Base-by-base conservation (phyloP, 495 filamentous ascomycete genomes). In the Trichoderma orchidacearum region DNA sequence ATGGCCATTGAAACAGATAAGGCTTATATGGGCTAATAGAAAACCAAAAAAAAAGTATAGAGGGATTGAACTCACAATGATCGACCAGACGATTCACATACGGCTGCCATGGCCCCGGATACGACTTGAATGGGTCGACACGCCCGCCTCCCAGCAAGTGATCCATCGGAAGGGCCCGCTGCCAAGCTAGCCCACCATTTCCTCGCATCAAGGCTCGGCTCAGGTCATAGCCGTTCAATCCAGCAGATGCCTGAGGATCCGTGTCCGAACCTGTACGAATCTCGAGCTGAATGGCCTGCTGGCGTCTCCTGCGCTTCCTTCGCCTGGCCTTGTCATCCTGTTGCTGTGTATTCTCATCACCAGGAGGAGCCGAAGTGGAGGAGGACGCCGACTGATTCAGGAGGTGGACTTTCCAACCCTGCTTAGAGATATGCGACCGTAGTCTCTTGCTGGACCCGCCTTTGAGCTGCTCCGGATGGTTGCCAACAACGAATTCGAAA, bases 121-220 rank as follows among this genome's bases (percentile, higher is more conserved):
- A 71, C 3, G 70, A 68, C 23, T 60, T 60, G 60, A 73, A 72
- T 12, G 72, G 71, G 57, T 70, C 69, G 15, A 66, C 66, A 34
- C 72, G 64, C 27, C 67, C 64, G n/a, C 68, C 67, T 28, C 71
- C 69, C 1, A 70, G 56, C 3, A 28, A 12, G 27, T 45, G n/a
- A 12, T 56, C 54, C 7, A 56, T 29, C 15, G 41, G 5, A 9
- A 48, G 8, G 0, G 41, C 12, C 21, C 27, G 18, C n/a, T n/a
- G n/a, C n/a, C n/a, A n/a, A n/a, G n/a, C n/a, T n/a, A n/a, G n/a
- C 21, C 5, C 41, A 3, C 11, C 18, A 27, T 5, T 23, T 25
- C 11, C 9, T 3, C 8, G 41, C 18, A 23, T 48, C 21, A 23
- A 3, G 41, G 21, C 7, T 11, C 15, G 18, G 41, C 23, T 27